A percentile compares a stretch with the other conserved stretches of the same genome.
Conservation (phyloP, 371 early-diverging fungal species). For the Mortierella sp. region DNA sequence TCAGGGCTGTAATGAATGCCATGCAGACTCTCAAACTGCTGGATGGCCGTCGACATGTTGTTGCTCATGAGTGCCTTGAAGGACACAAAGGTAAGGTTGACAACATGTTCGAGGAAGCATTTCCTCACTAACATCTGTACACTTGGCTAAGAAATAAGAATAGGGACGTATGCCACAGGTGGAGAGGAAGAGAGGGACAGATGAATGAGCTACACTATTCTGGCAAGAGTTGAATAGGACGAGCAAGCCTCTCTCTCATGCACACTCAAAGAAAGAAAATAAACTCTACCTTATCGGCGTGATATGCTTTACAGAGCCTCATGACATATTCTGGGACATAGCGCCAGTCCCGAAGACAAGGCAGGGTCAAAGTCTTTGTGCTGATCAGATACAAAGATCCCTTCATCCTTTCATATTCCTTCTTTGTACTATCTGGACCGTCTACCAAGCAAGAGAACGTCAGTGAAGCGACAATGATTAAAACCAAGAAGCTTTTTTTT, state of each 20-base stretch:
- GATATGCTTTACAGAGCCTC: conserved; percentile 75
- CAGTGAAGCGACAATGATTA: not conserved
- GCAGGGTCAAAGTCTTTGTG: conserved; percentile 58
- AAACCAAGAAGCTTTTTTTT: no score
- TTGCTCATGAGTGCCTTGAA: conserved; percentile 52
- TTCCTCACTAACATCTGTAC: conserved; percentile 80
- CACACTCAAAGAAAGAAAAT: not conserved
- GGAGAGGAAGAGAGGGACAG: no score
- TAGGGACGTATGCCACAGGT: not conserved
- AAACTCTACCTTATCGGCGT: conserved; percentile 74
- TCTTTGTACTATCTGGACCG: conserved; percentile 1
- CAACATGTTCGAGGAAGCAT: conserved; percentile 68
- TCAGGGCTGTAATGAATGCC: conserved; percentile 19
- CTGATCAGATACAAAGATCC: conserved; percentile 81
- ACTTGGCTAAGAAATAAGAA: conserved; percentile 55
- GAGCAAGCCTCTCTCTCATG: no score
- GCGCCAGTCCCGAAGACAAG: conserved; percentile 75
- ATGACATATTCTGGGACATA: conserved; percentile 69
- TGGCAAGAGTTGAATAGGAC: no score
- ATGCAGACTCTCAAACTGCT: conserved; percentile 22
- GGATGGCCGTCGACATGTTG: conserved; percentile 31
- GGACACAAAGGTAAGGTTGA: conserved; percentile 57
- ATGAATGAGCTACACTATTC: not conserved
- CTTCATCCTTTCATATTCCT: conserved; percentile 72
- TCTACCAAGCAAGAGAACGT: conserved; percentile 20